Percentiles rank a stretch among this genome's conserved stretches.
Evolutionary conservation across 345 rosid genomes (phyloP).

Genomic region (Reutealis trisperma): DNA sequence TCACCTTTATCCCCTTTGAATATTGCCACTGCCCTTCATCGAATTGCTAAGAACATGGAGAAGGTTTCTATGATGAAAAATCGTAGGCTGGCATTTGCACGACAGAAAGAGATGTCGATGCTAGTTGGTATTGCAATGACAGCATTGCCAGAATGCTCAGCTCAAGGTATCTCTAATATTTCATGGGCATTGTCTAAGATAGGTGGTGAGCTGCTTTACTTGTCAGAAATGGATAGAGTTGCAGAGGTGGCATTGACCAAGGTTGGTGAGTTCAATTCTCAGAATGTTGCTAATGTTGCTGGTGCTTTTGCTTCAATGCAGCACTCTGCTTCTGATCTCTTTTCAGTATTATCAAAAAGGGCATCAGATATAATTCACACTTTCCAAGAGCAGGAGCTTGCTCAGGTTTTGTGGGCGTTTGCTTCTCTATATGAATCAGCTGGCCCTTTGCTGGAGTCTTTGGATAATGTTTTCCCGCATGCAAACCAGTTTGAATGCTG

Average conservation of each 20-base stretch:
- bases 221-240: constrained; percentile 96
- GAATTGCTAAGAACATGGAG: constrained; percentile 96
- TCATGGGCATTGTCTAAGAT: constrained; percentile 91
- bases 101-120: constrained; percentile 92
- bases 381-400: constrained; percentile 81
- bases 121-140: constrained; percentile 84
- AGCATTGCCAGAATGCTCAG: constrained; percentile 82
- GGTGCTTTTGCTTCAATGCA: constrained; percentile 92
- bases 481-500: constrained; percentile 52
- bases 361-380: constrained; percentile 52
- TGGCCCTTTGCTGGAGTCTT: constrained; percentile 60
- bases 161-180: constrained; percentile 90
- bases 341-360: constrained; percentile 61
- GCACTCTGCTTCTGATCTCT: constrained; percentile 77
- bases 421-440: constrained; percentile 81
- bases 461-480: constrained; percentile 58
- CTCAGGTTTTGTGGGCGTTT: constrained; percentile 90
- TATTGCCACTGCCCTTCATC: constrained; percentile 81
- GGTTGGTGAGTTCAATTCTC: constrained; percentile 74
- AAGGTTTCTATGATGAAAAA: constrained; percentile 71
- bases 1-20: constrained; percentile 84
- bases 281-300: constrained; percentile 87
- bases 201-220: constrained; percentile 81
- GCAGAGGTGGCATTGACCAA: constrained; percentile 82
- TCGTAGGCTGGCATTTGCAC: constrained; percentile 70